Evolutionary conservation across 169 alveolate genomes (phyloP).

Genomic region (Plasmodium billcollinsi): DNA sequence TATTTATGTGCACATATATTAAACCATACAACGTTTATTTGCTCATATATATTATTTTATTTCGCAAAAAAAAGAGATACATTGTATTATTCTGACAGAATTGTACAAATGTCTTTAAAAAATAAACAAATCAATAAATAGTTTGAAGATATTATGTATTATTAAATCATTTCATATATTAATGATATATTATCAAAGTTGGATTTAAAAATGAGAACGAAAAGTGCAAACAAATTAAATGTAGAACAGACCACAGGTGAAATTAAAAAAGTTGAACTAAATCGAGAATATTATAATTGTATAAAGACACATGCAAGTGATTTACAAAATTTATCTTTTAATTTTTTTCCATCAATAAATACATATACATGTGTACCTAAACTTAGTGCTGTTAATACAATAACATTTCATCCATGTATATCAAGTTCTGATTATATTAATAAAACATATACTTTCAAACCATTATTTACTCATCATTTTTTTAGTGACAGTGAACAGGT

Average conservation of each 20-base stretch:
- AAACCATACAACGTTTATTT: neutral
- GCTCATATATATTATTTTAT: neutral
- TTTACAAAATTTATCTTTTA: constrained; percentile 48
- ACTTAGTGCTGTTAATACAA: constrained; percentile 51
- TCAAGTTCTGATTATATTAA: constrained; percentile 69
- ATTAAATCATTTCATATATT: too few relatives aligned
- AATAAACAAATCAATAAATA: neutral
- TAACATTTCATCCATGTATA: constrained; percentile 81
- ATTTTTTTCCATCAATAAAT: constrained; percentile 66
- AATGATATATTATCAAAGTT: too few relatives aligned
- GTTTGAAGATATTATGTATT: neutral
- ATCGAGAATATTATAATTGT: constrained; percentile 50
- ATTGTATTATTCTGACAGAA: neutral
- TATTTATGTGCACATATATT: neutral
- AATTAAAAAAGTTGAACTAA: constrained; percentile 29
- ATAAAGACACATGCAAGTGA: constrained; percentile 56
- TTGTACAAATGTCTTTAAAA: neutral
- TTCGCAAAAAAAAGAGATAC: too few relatives aligned
- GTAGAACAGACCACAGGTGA: constrained; percentile 21
- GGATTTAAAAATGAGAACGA: constrained; percentile 22
- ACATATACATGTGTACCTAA: constrained; percentile 60
- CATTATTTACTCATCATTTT: constrained; percentile 81
- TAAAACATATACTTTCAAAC: constrained; percentile 76
- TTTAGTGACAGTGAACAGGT: constrained; percentile 78
- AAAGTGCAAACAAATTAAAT: neutral